Conservation (phyloP, 257 asterid genomes). For the Forsythia viridissima region DNA sequence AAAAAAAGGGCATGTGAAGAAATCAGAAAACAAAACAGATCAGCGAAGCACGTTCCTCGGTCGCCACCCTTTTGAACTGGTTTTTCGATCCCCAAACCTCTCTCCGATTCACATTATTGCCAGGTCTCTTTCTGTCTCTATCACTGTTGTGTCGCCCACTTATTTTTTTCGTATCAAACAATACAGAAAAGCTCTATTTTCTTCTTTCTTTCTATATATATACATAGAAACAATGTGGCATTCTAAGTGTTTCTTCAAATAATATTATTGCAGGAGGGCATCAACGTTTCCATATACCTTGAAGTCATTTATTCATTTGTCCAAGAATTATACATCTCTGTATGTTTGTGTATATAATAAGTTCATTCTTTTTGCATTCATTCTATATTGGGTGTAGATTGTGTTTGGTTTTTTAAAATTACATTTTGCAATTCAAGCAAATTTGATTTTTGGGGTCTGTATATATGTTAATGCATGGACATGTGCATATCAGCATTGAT, state of each 20-base stretch:
- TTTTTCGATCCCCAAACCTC: constrained; percentile 41
- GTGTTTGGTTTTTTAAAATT: neutral
- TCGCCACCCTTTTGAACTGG: constrained; percentile 44
- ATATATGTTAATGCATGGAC: neutral
- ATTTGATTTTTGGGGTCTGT: neutral
- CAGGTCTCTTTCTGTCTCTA: constrained; percentile 26
- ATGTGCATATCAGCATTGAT: neutral
- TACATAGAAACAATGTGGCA: constrained; percentile 24
- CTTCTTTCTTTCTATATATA: constrained; percentile 7
- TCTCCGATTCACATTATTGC: constrained; percentile 27
- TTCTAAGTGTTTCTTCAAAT: constrained; percentile 15
- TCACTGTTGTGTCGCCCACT: constrained; percentile 5
- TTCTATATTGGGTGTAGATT: neutral
- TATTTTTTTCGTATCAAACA: neutral
- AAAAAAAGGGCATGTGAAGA: constrained; percentile 8
- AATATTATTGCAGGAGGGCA: constrained; percentile 13
- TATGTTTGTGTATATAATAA: neutral
- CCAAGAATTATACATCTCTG: neutral
- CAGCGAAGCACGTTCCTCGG: constrained; percentile 64
- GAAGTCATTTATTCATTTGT: neutral
- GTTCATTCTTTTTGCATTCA: neutral
- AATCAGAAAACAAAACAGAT: constrained; percentile 30
- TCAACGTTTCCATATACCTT: neutral
- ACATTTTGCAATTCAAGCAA: neutral
- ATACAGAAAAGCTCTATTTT: neutral